phyloP scores from a whole-genome alignment of 169 alveolate genomes.

The Plasmodium cynomolgi region DNA sequence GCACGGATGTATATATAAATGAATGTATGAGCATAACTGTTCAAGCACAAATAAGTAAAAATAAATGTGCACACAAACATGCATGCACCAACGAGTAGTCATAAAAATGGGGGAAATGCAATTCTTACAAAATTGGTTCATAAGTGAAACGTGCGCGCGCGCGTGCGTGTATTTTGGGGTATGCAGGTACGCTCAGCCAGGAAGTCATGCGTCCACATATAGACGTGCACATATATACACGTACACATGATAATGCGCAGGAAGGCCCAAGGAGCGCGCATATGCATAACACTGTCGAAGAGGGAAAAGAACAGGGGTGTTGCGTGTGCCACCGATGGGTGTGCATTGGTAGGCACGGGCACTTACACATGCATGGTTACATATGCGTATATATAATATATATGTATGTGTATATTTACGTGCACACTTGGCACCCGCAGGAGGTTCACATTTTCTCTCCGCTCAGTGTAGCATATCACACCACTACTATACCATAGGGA shows the following conservation, averaged over 20 bases:
- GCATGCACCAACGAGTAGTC: constrained; percentile 9
- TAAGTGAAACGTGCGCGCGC: not conserved
- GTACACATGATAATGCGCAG: not conserved
- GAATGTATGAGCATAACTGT: not conserved
- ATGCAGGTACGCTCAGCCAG: not conserved
- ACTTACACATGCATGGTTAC: not conserved
- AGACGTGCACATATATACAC: not conserved
- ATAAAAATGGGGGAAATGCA: not conserved
- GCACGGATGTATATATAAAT: not conserved
- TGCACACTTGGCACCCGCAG: not conserved
- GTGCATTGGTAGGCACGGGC: not conserved
- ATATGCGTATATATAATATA: not conserved
- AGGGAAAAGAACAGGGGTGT: not conserved
- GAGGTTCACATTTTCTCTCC: not conserved
- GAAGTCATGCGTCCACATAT: not conserved
- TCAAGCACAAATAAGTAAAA: not conserved
- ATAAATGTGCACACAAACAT: not conserved
- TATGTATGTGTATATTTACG: not conserved
- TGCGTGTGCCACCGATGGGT: not conserved
- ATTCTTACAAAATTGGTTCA: constrained; percentile 33
- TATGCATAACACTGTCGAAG: not conserved
- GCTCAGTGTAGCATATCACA: not conserved
- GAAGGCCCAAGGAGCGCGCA: not conserved
- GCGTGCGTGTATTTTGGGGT: not conserved
- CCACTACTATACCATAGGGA: not conserved